phyloP scores from a whole-genome alignment of 371 early-diverging fungal genomes.

The Mortierella sp. region DNA sequence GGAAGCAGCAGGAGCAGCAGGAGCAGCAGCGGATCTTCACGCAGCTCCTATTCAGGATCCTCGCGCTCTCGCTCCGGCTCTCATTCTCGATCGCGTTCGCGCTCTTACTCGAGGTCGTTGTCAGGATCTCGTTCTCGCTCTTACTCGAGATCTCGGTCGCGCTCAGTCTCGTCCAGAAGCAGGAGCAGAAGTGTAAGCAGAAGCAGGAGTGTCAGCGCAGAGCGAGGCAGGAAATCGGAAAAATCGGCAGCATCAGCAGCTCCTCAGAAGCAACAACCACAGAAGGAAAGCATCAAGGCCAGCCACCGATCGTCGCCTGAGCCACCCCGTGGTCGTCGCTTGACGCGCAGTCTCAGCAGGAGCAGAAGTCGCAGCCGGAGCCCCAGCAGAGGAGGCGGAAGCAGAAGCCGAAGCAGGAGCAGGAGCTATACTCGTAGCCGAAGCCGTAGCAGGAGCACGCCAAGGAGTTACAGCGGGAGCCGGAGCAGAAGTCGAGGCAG shows the following conservation, averaged over 20 bases:
- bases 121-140: constrained; percentile 23
- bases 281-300: neutral
- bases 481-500: constrained; percentile 17
- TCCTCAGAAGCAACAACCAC: constrained; percentile 16
- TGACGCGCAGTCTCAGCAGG: constrained; percentile 17
- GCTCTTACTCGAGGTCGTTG: constrained; percentile 8
- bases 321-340: constrained; percentile 17
- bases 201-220: constrained; percentile 22
- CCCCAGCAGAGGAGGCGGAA: constrained; percentile 19
- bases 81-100: neutral
- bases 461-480: constrained; percentile 15
- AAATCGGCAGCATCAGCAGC: constrained; percentile 14
- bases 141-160: constrained; percentile 23
- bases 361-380: constrained; percentile 37
- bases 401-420: constrained; percentile 16
- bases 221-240: constrained; percentile 17
- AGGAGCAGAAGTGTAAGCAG: constrained; percentile 22
- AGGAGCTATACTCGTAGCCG: constrained; percentile 11
- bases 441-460: constrained; percentile 28
- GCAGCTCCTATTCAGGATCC: constrained; percentile 22
- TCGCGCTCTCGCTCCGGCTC: constrained; percentile 23
- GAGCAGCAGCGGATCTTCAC: constrained; percentile 33
- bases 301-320: constrained; percentile 15
- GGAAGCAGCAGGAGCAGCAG: constrained; percentile 34
- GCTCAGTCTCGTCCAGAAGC: constrained; percentile 16